Evolutionary conservation across 441 rosid species (phyloP), one percentile per base, ranked within the genome.

Genomic region (Aleurites moluccanus): DNA sequence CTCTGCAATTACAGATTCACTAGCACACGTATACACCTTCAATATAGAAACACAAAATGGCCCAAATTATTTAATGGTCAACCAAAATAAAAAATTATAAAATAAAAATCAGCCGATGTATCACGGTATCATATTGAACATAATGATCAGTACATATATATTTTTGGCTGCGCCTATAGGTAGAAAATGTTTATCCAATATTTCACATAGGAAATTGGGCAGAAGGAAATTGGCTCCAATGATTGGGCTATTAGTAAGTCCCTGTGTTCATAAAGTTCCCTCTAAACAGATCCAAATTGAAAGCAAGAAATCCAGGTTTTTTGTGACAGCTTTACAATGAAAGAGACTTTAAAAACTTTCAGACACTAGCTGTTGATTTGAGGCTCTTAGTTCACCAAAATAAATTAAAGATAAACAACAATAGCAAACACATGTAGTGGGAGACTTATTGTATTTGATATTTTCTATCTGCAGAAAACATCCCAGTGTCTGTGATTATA

Each of bases 11-110:
- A 84, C 92, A 9, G 97, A 81, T 81, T 92, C 94, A 27, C 77
- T 83, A 45, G 10, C 59, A 71, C 96, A 89, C 16, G 98, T 96
- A 76, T 90, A 90, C 62, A 94, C 94, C 98, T 96, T 85, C 70
- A 82, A 66, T 33, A 69, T 2, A 57, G 60, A 82, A 75, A 75
- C 42, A 25, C 53, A 64, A 28, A 53, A 64, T 21, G 33, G 5
- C n/a, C 70, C 28, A 57, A 30, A 47, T 33, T 42, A 42, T 16
- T 21, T 10, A 38, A 15, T 30, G 40, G 68, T 63, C 13, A 40
- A 63, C 14, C 53, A 18, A 30, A 11, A 30, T 42, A 23, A 25
- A 44, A 10, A 67, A 70, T 30, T 30, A 52, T n/a, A 60, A 33
- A n/a, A 76, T 23, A 44, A 28, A 47, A 68, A 13, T n/a, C 16